A percentile compares a stretch with the other conserved stretches of the same genome.
Evolutionary conservation across 2,329 filamentous ascomycete genomes (phyloP).

Genomic region (Xylaria sp.): DNA sequence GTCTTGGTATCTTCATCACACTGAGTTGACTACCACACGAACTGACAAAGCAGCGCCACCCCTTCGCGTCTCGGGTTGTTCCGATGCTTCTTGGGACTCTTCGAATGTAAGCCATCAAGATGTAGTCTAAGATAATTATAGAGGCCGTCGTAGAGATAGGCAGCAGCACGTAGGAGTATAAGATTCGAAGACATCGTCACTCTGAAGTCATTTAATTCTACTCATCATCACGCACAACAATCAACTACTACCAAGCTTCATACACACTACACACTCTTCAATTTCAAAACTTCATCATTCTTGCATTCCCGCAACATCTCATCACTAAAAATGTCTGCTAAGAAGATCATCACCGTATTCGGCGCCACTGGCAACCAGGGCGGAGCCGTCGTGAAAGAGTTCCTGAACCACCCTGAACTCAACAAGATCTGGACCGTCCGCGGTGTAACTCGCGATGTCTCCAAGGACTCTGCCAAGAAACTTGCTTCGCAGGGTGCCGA

Average conservation of each 20-base stretch:
- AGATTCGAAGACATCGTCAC: conserved; percentile 19
- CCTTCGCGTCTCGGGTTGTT: conserved; percentile 13
- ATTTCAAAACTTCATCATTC: neutral
- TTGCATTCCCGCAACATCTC: neutral
- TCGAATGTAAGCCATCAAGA: neutral
- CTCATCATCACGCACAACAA: conserved; percentile 19
- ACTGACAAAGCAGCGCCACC: conserved; percentile 29
- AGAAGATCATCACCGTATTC: conserved; percentile 64
- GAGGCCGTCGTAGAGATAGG: neutral
- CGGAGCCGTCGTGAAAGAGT: conserved; percentile 61
- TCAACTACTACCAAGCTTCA: conserved; percentile 3
- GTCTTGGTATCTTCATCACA: conserved; percentile 1
- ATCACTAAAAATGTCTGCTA: conserved; percentile 40
- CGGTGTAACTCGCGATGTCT: conserved; percentile 63
- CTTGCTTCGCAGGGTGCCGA: conserved; percentile 52
- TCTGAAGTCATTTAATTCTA: conserved; percentile 1
- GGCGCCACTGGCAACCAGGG: conserved; percentile 71
- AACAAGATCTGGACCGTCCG: conserved; percentile 62
- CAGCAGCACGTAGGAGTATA: conserved; percentile 21
- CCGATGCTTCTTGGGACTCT: neutral
- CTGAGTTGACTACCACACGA: neutral
- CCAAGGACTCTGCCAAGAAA: conserved; percentile 55
- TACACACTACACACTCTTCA: neutral
- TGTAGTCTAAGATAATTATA: neutral
- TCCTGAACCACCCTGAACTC: conserved; percentile 53